phyloP scores from a whole-genome alignment of 768 basidiomycete genomes.

The Boletus fagicola region DNA sequence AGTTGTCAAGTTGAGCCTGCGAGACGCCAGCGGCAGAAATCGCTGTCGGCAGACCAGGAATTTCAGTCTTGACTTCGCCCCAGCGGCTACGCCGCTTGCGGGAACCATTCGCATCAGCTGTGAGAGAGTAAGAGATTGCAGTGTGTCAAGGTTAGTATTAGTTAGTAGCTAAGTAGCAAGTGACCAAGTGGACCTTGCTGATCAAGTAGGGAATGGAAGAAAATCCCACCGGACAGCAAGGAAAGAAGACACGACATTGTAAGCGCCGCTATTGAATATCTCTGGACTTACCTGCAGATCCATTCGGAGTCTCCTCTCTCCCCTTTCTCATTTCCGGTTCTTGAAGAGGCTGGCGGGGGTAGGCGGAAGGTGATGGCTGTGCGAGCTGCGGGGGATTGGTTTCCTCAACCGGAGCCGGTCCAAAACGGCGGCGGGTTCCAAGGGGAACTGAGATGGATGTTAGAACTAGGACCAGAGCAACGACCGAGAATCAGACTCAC shows the following conservation, averaged over 20 bases:
- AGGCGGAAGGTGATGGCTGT: slow-evolving; percentile 83
- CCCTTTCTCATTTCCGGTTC: slow-evolving; percentile 60
- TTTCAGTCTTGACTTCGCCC: slow-evolving; percentile 91
- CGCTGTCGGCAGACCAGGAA: slow-evolving; percentile 91
- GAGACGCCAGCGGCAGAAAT: slow-evolving; percentile 93
- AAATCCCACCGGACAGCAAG: slow-evolving; percentile 36
- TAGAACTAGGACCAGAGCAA: slow-evolving; percentile 8
- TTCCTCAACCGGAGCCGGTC: slow-evolving; percentile 82
- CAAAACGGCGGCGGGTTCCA: slow-evolving; percentile 87
- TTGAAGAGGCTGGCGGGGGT: slow-evolving; percentile 63
- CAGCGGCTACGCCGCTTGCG: slow-evolving; percentile 96
- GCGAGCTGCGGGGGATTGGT: slow-evolving; percentile 79
- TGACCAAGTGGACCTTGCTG: slow-evolving; percentile 31
- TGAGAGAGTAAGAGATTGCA: slow-evolving; percentile 40
- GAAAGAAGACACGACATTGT: slow-evolving; percentile 38
- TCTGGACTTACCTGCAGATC: slow-evolving; percentile 70
- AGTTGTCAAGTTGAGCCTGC: slow-evolving; percentile 94
- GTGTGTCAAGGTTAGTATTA: slow-evolving; percentile 58
- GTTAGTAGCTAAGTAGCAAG: slow-evolving; percentile 38
- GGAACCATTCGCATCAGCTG: slow-evolving; percentile 81
- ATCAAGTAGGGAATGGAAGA: slow-evolving; percentile 27
- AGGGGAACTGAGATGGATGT: slow-evolving; percentile 59
- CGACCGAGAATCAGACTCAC: slow-evolving; percentile 42
- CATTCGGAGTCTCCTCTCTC: slow-evolving; percentile 68
- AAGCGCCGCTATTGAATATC: slow-evolving; percentile 37